A percentile compares a stretch with the other conserved stretches of the same genome.
Evolutionary conservation across 2,329 filamentous ascomycete genomes (phyloP).

Genomic region (Paramyrothecium roridum): DNA sequence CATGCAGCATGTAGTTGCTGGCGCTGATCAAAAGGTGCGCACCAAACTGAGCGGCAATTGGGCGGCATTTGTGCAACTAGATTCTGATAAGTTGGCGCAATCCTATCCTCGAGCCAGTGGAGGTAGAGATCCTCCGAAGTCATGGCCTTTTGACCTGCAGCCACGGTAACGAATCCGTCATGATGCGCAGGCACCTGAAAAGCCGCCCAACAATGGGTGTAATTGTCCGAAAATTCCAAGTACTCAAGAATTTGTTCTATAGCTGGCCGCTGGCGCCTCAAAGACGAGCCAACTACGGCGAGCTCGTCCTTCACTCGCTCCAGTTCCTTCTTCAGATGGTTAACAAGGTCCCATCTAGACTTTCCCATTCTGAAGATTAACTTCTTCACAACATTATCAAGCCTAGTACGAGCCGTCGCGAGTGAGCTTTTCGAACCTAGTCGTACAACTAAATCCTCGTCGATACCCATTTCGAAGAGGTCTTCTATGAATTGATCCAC

Average conservation of each 20-base stretch:
- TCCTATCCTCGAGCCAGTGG: constrained; percentile 9
- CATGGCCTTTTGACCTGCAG: constrained; percentile 40
- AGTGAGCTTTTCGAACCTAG: constrained; percentile 58
- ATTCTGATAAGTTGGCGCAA: not conserved
- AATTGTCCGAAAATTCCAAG: constrained; percentile 50
- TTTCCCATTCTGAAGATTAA: constrained; percentile 24
- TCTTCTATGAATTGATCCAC: constrained; percentile 66
- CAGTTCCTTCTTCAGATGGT: constrained; percentile 26
- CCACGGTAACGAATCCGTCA: constrained; percentile 45
- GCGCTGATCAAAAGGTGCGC: constrained; percentile 36
- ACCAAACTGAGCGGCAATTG: constrained; percentile 45
- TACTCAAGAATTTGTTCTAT: constrained; percentile 32
- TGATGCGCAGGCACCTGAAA: constrained; percentile 45
- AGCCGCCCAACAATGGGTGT: constrained; percentile 51
- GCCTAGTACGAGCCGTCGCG: constrained; percentile 42
- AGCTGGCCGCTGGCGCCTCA: not conserved
- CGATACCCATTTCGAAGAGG: constrained; percentile 56
- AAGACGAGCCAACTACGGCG: constrained; percentile 1
- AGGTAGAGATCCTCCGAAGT: constrained; percentile 13
- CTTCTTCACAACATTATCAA: constrained; percentile 35
- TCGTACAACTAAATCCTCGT: constrained; percentile 48
- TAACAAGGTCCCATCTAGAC: constrained; percentile 29
- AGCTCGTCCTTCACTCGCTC: constrained; percentile 17
- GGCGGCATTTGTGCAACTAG: constrained; percentile 13
- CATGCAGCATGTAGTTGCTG: constrained; percentile 34